A percentile compares a stretch with the other conserved stretches of the same genome.
Conservation (phyloP, 345 rosid species). For the Hirschfeldia incana region DNA sequence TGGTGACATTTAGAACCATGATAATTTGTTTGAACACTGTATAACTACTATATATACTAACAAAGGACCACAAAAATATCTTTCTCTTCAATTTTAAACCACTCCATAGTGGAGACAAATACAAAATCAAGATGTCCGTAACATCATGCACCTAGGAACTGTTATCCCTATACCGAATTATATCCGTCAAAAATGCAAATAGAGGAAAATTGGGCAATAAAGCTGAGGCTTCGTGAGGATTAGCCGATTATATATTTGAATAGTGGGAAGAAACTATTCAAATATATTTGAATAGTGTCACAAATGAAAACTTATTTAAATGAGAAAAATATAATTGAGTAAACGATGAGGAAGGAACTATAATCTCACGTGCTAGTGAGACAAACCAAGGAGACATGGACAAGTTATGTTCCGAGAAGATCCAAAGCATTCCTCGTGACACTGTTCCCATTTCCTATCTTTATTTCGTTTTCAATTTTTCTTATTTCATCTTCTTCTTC, state of each 20-base stretch:
- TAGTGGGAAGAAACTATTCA: too few relatives aligned
- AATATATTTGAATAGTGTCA: conserved; percentile 4
- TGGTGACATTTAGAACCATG: not conserved
- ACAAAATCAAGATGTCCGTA: conserved; percentile 20
- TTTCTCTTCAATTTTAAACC: conserved; percentile 26
- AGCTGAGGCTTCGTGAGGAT: conserved; percentile 10
- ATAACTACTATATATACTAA: not conserved
- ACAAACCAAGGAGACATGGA: conserved; percentile 37
- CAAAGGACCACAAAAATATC: conserved; percentile 25
- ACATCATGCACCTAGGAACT: conserved; percentile 23
- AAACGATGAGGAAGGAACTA: conserved; percentile 16
- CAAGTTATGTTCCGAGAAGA: conserved; percentile 33
- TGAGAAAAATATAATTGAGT: conserved; percentile 7
- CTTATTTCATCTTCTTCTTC: conserved; percentile 28
- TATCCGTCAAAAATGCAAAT: conserved; percentile 13
- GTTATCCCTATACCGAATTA: conserved; percentile 21
- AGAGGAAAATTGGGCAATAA: conserved; percentile 26
- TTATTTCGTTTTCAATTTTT: conserved; percentile 25
- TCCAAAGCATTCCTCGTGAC: conserved; percentile 45
- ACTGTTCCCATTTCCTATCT: conserved; percentile 10
- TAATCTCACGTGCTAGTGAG: conserved; percentile 37
- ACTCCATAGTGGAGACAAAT: conserved; percentile 30
- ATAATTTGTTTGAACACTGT: conserved; percentile 2
- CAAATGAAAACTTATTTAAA: not conserved
- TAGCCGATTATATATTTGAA: not conserved